Conservation (phyloP, 768 basidiomycete species). For the Cubamyces lactineus region DNA sequence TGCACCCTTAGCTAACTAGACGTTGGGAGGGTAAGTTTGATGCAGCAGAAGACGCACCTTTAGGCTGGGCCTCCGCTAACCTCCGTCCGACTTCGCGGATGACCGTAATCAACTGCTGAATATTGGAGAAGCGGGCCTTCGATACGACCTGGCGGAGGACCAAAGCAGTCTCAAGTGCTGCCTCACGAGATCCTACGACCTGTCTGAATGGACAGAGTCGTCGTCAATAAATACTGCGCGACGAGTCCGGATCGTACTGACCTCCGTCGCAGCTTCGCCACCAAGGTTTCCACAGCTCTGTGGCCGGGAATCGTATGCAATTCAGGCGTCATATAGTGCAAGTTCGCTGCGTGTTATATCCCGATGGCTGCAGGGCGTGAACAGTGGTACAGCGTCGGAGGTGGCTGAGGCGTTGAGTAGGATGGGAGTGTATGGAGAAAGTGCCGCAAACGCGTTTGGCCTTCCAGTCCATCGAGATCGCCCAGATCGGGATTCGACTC, state of each 20-base stretch:
- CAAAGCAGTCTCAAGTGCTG: slow-evolving; percentile 87
- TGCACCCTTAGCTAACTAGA: neutral
- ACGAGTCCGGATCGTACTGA: slow-evolving; percentile 41
- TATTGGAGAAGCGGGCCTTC: slow-evolving; percentile 81
- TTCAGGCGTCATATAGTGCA: slow-evolving; percentile 47
- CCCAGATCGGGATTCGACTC: slow-evolving; percentile 3
- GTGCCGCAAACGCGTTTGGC: slow-evolving; percentile 1
- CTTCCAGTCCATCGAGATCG: neutral
- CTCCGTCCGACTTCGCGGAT: slow-evolving; percentile 80
- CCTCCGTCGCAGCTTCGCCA: slow-evolving; percentile 72
- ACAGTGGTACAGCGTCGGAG: neutral
- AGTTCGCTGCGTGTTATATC: neutral
- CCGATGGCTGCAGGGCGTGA: no score
- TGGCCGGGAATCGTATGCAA: slow-evolving; percentile 45
- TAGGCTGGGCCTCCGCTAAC: slow-evolving; percentile 90
- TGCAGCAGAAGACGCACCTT: slow-evolving; percentile 57
- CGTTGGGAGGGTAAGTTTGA: neutral
- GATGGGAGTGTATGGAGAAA: neutral
- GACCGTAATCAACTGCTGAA: slow-evolving; percentile 81
- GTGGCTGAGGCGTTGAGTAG: neutral
- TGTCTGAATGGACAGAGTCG: slow-evolving; percentile 54
- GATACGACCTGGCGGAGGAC: slow-evolving; percentile 90
- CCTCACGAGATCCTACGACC: slow-evolving; percentile 86
- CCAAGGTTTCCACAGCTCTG: slow-evolving; percentile 68
- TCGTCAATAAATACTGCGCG: slow-evolving; percentile 11